phyloP scores from a whole-genome alignment of 2,329 filamentous ascomycete species.

The Colletotrichum phormii region DNA sequence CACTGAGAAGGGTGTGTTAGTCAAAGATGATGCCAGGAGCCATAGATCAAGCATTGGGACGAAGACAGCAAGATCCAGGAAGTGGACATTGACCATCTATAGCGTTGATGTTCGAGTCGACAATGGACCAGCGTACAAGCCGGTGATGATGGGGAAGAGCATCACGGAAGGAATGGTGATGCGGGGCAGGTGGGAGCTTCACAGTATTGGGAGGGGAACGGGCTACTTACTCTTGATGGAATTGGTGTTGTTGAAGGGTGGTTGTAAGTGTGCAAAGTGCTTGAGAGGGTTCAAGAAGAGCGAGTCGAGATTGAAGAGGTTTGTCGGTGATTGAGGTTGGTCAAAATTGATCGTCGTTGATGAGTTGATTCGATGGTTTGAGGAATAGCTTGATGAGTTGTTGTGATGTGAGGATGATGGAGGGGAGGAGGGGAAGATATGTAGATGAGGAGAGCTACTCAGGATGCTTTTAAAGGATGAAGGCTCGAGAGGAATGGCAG shows the following conservation, averaged over 20 bases:
- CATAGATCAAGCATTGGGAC: neutral
- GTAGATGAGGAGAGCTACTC: constrained; percentile 30
- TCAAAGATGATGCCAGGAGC: neutral
- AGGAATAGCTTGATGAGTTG: constrained; percentile 2
- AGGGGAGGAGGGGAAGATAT: constrained; percentile 17
- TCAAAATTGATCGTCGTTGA: constrained; percentile 1
- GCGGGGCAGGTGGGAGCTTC: constrained; percentile 24
- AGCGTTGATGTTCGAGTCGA: neutral
- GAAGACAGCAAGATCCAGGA: neutral
- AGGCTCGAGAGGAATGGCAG: constrained; percentile 24
- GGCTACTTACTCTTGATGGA: constrained; percentile 37
- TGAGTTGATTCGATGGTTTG: neutral
- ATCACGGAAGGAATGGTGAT: constrained; percentile 24
- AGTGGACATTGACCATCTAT: neutral
- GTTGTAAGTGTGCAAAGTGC: constrained; percentile 1
- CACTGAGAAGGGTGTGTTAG: constrained; percentile 68
- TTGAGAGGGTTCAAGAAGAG: neutral
- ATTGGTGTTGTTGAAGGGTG: neutral
- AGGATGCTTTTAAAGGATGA: constrained; percentile 32
- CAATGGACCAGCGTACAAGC: neutral
- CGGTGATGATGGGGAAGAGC: constrained; percentile 9
- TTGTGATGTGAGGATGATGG: constrained; percentile 21
- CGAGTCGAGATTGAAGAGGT: neutral
- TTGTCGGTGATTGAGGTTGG: constrained; percentile 2
- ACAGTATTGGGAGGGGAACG: neutral